Conservation (phyloP, 1,284 basidiomycete species). For the Ganoderma lingzhi region DNA sequence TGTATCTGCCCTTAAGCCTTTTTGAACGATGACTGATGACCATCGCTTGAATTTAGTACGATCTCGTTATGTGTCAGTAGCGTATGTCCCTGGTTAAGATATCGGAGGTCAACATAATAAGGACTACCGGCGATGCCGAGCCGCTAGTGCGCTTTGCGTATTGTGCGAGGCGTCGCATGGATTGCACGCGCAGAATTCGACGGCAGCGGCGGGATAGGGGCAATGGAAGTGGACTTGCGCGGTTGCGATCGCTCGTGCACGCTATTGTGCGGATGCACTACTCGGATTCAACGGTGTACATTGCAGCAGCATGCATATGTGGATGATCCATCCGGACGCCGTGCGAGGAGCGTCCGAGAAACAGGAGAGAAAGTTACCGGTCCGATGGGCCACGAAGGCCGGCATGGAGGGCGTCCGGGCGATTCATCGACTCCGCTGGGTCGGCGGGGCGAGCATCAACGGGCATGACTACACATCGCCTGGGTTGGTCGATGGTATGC, state of each 20-base stretch:
- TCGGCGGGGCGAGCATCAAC: slow-evolving; percentile 11
- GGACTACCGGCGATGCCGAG: slow-evolving; percentile 5
- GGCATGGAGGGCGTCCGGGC: slow-evolving; percentile 6
- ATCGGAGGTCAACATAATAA: no score
- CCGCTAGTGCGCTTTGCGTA: not conserved
- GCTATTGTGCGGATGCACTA: not conserved
- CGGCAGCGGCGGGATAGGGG: slow-evolving; percentile 10
- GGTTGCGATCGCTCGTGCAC: not conserved
- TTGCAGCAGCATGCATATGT: not conserved
- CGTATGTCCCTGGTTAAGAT: not conserved
- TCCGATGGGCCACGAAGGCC: not conserved
- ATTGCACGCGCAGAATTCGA: not conserved
- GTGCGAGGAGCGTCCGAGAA: not conserved
- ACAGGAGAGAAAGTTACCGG: not conserved
- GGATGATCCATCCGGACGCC: not conserved
- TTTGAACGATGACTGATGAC: not conserved
- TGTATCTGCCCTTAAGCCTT: slow-evolving; percentile 1
- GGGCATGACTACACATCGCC: not conserved
- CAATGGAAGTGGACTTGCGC: not conserved
- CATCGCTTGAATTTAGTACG: not conserved
- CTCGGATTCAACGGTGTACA: not conserved
- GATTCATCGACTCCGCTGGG: slow-evolving; percentile 6
- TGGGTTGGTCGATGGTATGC: not conserved
- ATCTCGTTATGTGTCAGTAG: no score
- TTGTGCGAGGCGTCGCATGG: not conserved